A percentile compares a stretch with the other conserved stretches of the same genome.
Conservation (phyloP, 768 basidiomycete species). For the Flagelloscypha sp. region DNA sequence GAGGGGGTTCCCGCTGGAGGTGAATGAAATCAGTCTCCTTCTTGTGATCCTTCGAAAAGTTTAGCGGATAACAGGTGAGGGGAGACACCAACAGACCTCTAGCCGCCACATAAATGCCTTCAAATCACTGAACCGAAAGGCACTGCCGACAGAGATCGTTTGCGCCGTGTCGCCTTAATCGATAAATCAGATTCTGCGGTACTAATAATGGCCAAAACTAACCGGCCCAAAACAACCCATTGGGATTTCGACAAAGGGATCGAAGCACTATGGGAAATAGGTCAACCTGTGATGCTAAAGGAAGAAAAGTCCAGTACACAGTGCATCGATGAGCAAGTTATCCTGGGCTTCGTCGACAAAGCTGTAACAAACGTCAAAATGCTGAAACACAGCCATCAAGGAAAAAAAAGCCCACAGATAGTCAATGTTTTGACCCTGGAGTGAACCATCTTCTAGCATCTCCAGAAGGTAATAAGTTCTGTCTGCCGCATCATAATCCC, state of each 20-base stretch:
- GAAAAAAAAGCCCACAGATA: conserved; percentile 36
- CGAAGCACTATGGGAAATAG: conserved; percentile 66
- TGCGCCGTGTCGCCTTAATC: conserved; percentile 79
- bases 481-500: conserved; percentile 52
- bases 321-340: conserved; percentile 55
- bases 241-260: conserved; percentile 50
- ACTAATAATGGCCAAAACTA: no score
- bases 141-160: conserved; percentile 64
- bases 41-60: no score
- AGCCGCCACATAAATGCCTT: conserved; percentile 57
- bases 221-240: conserved; percentile 74
- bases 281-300: no score
- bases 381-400: no score
- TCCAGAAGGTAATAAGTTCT: conserved; percentile 43
- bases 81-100: conserved; percentile 54
- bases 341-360: conserved; percentile 75
- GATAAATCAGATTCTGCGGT: no score
- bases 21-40: no score
- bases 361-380: conserved; percentile 30
- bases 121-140: conserved; percentile 64
- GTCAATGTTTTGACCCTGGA: conserved; percentile 40
- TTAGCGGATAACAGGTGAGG: no score
- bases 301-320: conserved; percentile 28
- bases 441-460: conserved; percentile 19
- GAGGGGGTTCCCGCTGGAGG: conserved; percentile 19